Base-by-base conservation (phyloP, 2,329 filamentous ascomycete genomes). In the Akanthomyces lecanii region DNA sequence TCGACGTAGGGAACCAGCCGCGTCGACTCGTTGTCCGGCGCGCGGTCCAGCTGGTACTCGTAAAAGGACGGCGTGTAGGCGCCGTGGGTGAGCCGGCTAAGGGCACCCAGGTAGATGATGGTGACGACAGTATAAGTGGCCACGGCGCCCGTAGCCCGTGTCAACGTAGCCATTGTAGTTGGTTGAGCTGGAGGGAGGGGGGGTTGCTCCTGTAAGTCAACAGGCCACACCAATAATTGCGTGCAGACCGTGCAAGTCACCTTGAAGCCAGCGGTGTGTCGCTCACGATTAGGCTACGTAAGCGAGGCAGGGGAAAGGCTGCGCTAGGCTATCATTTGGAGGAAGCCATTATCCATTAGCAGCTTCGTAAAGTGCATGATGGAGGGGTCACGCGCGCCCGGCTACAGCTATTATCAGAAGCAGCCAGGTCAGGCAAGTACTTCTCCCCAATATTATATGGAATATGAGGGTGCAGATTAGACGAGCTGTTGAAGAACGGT, bases 41-140 rank as follows among this genome's bases (percentile, higher is more conserved):
- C 69, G 55, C 68, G 66, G 12, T 69, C 65, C 42, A 69, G 56
- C 64, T 69, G 68, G 62, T 69, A 70, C 38, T 47, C 60, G 64
- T 69, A 67, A 54, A 69, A 68, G 52, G 45, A n/a, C 4, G 67
- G 69, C 6, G 66, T 68, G 60, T 65, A 66, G n/a, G 51, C 67
- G 54, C 67, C 67, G 30, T 68, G 64, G 40, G 68, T 69, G 52
- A 69, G 55, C 55, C 67, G 67, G 55, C 67, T 66, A 61, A 68
- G 67, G 58, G 55, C 66, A 44, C 67, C 66, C 45, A 67, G 30
- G 54, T 65, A 66, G 50, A 63, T 58, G 61, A 66, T 51, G 58
- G 45, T 38, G 5, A 65, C 53, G 53, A 64, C 57, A 8, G 36
- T 51, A 18, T 42, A 8, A 14, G 36, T 60, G 11, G 57, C 47